These are phyloP conservation scores for Calocybe gangraenosa DNA, from an alignment of 768 basidiomycete genomes.

Conservation along the genomic window DNA sequence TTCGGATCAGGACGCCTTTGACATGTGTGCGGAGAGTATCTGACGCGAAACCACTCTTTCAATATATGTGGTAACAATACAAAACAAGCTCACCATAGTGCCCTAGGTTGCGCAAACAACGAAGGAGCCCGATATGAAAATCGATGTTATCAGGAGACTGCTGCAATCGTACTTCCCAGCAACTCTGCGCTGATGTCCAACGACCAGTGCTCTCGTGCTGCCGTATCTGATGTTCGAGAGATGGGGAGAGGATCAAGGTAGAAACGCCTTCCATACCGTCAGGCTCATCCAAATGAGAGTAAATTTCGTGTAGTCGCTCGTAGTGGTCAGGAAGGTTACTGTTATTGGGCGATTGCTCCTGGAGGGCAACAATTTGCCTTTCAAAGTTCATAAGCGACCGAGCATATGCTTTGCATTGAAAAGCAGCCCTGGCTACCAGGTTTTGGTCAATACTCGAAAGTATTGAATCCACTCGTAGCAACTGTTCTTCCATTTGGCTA, in stretches of 20 bases:
- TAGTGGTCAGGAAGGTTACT: slow-evolving; percentile 66
- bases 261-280: slow-evolving; percentile 99
- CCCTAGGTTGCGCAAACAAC: slow-evolving; percentile 90
- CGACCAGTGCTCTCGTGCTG: slow-evolving; percentile 95
- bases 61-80: not conserved
- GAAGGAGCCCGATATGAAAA: slow-evolving; percentile 83
- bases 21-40: slow-evolving; percentile 96
- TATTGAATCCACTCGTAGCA: slow-evolving; percentile 73
- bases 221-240: slow-evolving; percentile 92
- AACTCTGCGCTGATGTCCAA: slow-evolving; percentile 99
- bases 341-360: slow-evolving; percentile 34
- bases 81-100: slow-evolving; percentile 78
- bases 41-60: slow-evolving; percentile 23
- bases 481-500: slow-evolving; percentile 50
- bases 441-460: slow-evolving; percentile 80
- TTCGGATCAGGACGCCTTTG: slow-evolving; percentile 78
- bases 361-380: slow-evolving; percentile 62
- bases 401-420: slow-evolving; percentile 92
- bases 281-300: slow-evolving; percentile 93
- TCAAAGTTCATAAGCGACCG: slow-evolving; percentile 95
- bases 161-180: slow-evolving; percentile 95
- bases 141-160: slow-evolving; percentile 85
- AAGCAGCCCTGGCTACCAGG: slow-evolving; percentile 89
- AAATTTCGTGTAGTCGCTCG: slow-evolving; percentile 92
- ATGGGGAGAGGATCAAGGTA: slow-evolving; percentile 80